Evolutionary conservation across 805 yeast genomes (phyloP).

Genomic region (Yarrowia deformans): DNA sequence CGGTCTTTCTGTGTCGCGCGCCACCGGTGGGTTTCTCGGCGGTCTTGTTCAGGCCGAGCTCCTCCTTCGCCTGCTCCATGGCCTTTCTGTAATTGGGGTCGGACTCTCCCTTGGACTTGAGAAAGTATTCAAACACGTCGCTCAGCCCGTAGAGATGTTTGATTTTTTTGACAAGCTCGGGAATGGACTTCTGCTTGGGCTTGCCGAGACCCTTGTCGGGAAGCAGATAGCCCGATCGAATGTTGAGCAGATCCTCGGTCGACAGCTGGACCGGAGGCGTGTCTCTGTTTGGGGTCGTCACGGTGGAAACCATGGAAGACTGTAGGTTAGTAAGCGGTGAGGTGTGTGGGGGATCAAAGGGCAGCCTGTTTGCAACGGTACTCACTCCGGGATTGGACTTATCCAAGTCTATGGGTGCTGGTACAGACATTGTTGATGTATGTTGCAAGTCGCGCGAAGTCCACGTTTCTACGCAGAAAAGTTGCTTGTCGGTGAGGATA

Average conservation of each 20-base stretch:
- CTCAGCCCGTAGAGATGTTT: slow-evolving; percentile 80
- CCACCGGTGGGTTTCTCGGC: slow-evolving; percentile 50
- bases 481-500: slow-evolving; percentile 36
- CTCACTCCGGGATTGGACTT: slow-evolving; percentile 39
- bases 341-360: background rate
- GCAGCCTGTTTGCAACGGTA: background rate
- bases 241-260: slow-evolving; percentile 35
- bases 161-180: slow-evolving; percentile 62
- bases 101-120: slow-evolving; percentile 76
- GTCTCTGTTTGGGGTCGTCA: slow-evolving; percentile 39
- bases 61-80: slow-evolving; percentile 44
- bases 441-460: slow-evolving; percentile 36
- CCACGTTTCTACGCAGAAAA: slow-evolving; percentile 34
- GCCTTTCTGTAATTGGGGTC: slow-evolving; percentile 59
- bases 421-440: slow-evolving; percentile 34
- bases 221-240: slow-evolving; percentile 27
- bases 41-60: slow-evolving; percentile 42
- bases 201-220: slow-evolving; percentile 38
- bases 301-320: slow-evolving; percentile 39
- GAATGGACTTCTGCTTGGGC: slow-evolving; percentile 28
- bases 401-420: slow-evolving; percentile 37
- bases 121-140: slow-evolving; percentile 84
- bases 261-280: slow-evolving; percentile 39
- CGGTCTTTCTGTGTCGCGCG: slow-evolving; percentile 49
- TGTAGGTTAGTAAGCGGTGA: slow-evolving; percentile 7